Evolutionary conservation across 495 filamentous ascomycete species (phyloP), one percentile per base, ranked within the genome.

Genomic region (Pyrenula aspistea): DNA sequence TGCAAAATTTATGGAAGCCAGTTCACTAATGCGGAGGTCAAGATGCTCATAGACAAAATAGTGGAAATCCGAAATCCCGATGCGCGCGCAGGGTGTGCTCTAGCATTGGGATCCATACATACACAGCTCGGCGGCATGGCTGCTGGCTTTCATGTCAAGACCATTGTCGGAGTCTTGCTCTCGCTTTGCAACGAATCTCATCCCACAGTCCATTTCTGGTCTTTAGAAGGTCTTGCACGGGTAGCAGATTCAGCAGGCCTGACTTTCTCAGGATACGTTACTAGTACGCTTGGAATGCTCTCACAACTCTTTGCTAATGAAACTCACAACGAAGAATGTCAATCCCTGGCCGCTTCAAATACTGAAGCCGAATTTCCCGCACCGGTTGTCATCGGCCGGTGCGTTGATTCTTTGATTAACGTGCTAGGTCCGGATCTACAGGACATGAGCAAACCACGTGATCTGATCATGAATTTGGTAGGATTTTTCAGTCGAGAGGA

Each of bases 91-190:
- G 93, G 93, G 24, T 99, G 90, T 66, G 94, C 94, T 20, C 84
- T 93, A 73, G 90, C 93, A 31, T 73, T 99, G 56, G 93, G 92
- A 12, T 89, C 85, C 60, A 97, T 97, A 50, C 93, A 97, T 68
- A 84, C 89, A 1, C 89, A 95, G 66, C 87, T 97, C 25, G 93
- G 93, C 56, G 93, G 93, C 60, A 97, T 99, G 91, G 94, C 94
- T 56, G 93, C 93, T 54, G 90, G 91, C n/a, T 87, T 90, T 62
- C 93, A 99, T 67, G 73, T 99, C 12, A 97, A 96, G 71, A 95
- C 89, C 8, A 96, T 99, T 53, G 82, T 95, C 36, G 88, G 90
- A 19, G 90, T 99, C 31, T 70, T 99, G 21, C 92, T 96, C 88
- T 96, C 92, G 21, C 73, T 99, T 4, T 89, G 90, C 68, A 94